These are phyloP conservation scores for Marasmius oreades DNA, from an alignment of 1,284 basidiomycete genomes.

Conservation along the genomic window DNA sequence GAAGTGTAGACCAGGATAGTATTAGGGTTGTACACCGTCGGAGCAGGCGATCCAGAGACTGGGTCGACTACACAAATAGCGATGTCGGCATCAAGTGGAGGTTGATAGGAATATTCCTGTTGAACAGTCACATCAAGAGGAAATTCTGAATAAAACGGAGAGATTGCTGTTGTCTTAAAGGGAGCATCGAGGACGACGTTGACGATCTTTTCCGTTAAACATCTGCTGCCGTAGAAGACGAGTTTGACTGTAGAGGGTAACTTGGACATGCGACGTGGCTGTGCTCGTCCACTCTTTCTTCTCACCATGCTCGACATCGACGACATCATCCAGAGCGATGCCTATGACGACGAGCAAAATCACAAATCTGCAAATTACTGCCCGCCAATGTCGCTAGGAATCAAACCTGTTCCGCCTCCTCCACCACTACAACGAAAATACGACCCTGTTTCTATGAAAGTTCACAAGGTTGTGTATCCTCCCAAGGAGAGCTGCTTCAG, in stretches of 20 bases:
- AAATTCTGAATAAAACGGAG: neutral
- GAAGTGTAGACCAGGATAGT: constrained; percentile 49
- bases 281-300: neutral
- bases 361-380: constrained; percentile 12
- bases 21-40: constrained; percentile 45
- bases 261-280: neutral
- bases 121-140: constrained; percentile 3
- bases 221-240: constrained; percentile 1
- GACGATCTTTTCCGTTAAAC: neutral
- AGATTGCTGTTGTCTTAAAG: neutral
- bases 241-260: neutral
- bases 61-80: constrained; percentile 60
- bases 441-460: constrained; percentile 38
- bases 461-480: constrained; percentile 61
- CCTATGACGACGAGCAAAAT: constrained; percentile 5
- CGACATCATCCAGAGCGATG: neutral
- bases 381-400: constrained; percentile 32
- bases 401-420: constrained; percentile 59
- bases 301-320: constrained; percentile 2
- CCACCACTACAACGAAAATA: constrained; percentile 50
- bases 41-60: constrained; percentile 40
- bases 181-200: constrained; percentile 3
- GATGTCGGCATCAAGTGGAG: constrained; percentile 47
- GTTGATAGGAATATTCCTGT: constrained; percentile 20
- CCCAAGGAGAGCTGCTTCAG: constrained; percentile 71